Base-by-base conservation (phyloP, 257 asterid species). In the Datura wrightii region DNA sequence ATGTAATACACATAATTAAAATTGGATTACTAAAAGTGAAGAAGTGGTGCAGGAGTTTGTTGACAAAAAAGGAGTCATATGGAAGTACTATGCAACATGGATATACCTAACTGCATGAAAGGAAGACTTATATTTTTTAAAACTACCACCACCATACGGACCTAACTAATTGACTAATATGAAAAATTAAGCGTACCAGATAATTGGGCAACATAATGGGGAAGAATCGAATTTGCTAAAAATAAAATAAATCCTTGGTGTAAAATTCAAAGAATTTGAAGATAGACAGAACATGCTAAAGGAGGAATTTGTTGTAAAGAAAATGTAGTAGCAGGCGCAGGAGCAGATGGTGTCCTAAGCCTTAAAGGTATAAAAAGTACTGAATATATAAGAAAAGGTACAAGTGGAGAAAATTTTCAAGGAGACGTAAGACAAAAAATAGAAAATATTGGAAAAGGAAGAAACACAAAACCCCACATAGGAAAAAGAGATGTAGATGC, bases 61-160 rank as follows among this genome's bases (percentile, higher is more conserved):
- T 66, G 48, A 66, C n/a, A 14, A 37, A 66, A 66, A 66, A 36
- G 74, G 74, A 37, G 48, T 66, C 48, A 14, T 6, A 36, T 37
- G 48, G 18, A 24, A 66, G 74, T 66, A 66, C 74, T 15, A 36
- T 37, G 74, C 74, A 66, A 66, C 74, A 66, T 36, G 74, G 74
- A 66, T 36, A 14, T 66, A 66, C 74, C 50, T 36, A 36, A 36
- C 48, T 3, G 19, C 48, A 3, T 66, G 50, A 37, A 36, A 66
- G 50, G 74, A 66, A 14, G 5, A 14, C 36, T 14, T 54, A 3
- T 66, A 66, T 66, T 66, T 37, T 66, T 48, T 66, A 66, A n/a
- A 66, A 66, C 76, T 6, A 37, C 76, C n/a, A 37, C 24, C 48
- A 37, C 76, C 76, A 66, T 36, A 66, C 76, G 5, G 48, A 14